Conservation (phyloP, 2,329 filamentous ascomycete genomes). For the Ophiocordyceps australis region DNA sequence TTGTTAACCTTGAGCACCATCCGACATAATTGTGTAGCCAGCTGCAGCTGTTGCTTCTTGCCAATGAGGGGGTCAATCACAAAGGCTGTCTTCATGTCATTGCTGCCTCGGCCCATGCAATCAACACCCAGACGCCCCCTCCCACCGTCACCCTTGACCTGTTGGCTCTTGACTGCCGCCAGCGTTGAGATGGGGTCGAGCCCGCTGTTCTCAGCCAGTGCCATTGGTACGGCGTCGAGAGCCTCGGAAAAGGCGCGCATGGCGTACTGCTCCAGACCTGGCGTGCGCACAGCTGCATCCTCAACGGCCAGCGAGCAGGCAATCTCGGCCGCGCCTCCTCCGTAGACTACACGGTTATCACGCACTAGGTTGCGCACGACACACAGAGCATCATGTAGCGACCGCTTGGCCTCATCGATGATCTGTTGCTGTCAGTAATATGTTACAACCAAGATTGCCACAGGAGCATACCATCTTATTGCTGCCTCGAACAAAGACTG, state of each 20-base stretch:
- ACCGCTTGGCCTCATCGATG: conserved; percentile 96
- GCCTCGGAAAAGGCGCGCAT: conserved; percentile 97
- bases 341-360: conserved; percentile 95
- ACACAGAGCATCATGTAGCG: conserved; percentile 90
- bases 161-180: conserved; percentile 87
- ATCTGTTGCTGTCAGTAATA: no score
- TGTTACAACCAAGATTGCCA: no score
- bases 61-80: conserved; percentile 97
- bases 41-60: conserved; percentile 90
- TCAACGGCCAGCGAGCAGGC: conserved; percentile 93
- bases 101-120: conserved; percentile 90
- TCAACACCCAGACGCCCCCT: conserved; percentile 70
- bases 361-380: conserved; percentile 91
- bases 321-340: conserved; percentile 90
- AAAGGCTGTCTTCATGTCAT: conserved; percentile 96
- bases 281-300: conserved; percentile 84
- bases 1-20: conserved; percentile 98
- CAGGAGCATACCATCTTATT: conserved; percentile 99
- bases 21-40: conserved; percentile 91
- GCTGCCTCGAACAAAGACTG: conserved; percentile 87
- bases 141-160: conserved; percentile 47
- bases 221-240: conserved; percentile 85
- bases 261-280: conserved; percentile 95
- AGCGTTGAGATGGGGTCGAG: conserved; percentile 91
- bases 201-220: conserved; percentile 91